Evolutionary conservation across 306 rosid genomes (phyloP).

Genomic region (Prinsepia uniflora): DNA sequence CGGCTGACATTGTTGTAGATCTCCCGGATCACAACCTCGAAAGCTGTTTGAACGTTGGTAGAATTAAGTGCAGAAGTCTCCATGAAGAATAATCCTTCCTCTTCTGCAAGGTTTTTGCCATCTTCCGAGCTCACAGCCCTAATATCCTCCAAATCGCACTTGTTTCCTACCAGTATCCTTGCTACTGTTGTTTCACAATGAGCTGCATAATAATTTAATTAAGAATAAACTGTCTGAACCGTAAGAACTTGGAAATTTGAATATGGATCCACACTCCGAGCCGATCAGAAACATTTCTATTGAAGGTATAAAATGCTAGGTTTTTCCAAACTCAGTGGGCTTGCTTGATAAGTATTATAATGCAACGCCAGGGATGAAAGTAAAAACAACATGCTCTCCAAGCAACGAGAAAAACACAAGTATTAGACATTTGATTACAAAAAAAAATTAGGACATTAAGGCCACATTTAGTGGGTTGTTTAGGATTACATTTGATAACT

Average conservation of each 20-base stretch:
- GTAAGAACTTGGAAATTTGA: background rate
- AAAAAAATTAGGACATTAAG: too few relatives aligned
- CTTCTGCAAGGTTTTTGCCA: conserved; percentile 78
- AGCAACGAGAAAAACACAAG: background rate
- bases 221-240: background rate
- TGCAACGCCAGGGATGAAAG: background rate
- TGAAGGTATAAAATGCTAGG: background rate
- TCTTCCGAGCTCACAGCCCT: conserved; percentile 80
- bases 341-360: background rate
- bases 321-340: background rate
- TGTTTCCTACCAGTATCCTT: conserved; percentile 87
- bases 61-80: conserved; percentile 93
- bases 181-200: conserved; percentile 75
- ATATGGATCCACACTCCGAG: background rate
- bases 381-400: background rate
- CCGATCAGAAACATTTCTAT: background rate
- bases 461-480: too few relatives aligned
- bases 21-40: conserved; percentile 74
- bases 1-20: conserved; percentile 80
- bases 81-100: conserved; percentile 81
- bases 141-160: conserved; percentile 82
- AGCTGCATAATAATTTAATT: conserved; percentile 43
- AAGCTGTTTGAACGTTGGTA: conserved; percentile 75
- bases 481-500: too few relatives aligned
- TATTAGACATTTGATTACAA: background rate